These are phyloP conservation scores for Rhododendron ovatum DNA, from an alignment of 148 eudicot species.

Conservation along the genomic window DNA sequence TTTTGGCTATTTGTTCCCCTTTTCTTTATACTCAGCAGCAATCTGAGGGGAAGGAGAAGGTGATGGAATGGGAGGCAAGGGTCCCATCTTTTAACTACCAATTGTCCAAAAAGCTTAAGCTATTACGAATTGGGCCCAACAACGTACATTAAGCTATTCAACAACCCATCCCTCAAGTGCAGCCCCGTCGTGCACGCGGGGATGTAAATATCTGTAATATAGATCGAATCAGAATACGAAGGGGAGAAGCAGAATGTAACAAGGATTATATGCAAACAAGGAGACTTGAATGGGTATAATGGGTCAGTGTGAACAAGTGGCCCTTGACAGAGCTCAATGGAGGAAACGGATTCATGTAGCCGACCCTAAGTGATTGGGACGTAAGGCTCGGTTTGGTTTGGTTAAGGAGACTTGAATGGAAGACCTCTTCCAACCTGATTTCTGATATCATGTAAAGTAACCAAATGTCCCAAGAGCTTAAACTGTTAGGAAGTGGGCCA, in stretches of 20 bases:
- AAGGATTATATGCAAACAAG: not conserved
- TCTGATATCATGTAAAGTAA: not conserved
- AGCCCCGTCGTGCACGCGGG: not conserved
- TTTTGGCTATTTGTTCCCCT: not conserved
- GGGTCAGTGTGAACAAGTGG: too few species aligned
- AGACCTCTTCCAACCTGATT: not conserved
- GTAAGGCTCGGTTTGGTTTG: too few species aligned
- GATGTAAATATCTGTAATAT: not conserved
- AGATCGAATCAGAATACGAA: not conserved
- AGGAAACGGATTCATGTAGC: too few species aligned
- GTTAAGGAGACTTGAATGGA: not conserved
- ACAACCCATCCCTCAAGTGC: not conserved
- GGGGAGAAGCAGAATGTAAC: not conserved
- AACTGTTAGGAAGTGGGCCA: not conserved
- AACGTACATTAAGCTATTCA: not conserved
- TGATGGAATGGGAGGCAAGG: not conserved
- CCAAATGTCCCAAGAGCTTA: not conserved
- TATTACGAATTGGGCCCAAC: not conserved
- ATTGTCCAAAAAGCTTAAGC: not conserved
- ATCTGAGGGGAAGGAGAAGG: not conserved
- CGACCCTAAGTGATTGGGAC: too few species aligned
- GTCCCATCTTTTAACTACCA: not conserved
- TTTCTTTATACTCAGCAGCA: not conserved
- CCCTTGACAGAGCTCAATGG: too few species aligned
- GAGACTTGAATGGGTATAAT: not conserved